Evolutionary conservation across 2,329 filamentous ascomycete genomes (phyloP).

Genomic region (Corynespora cassiicola): DNA sequence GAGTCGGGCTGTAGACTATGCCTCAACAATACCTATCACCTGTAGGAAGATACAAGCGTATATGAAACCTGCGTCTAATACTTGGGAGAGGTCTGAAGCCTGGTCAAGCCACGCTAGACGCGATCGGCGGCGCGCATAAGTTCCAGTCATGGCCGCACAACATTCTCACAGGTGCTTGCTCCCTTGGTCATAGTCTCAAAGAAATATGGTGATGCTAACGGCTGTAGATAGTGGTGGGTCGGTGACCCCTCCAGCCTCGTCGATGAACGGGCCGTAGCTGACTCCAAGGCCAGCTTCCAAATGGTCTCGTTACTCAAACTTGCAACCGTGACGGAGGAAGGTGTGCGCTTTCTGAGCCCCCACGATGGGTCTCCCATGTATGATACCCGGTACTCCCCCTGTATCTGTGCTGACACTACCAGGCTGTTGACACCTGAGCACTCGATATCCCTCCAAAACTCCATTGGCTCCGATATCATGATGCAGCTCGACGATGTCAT

Average conservation of each 20-base stretch:
- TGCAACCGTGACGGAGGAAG: conserved; percentile 92
- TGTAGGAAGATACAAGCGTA: too few species aligned
- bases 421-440: conserved; percentile 93
- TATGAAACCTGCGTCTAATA: conserved; percentile 29
- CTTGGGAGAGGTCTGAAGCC: conserved; percentile 76
- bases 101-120: conserved; percentile 85
- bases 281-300: conserved; percentile 74
- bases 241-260: conserved; percentile 32
- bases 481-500: conserved; percentile 99
- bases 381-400: conserved; percentile 12
- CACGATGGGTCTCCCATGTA: conserved; percentile 94
- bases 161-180: conserved; percentile 72
- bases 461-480: conserved; percentile 97
- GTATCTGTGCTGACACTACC: conserved; percentile 1
- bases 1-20: conserved; percentile 89
- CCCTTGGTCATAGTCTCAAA: not conserved
- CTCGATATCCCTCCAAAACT: conserved; percentile 94
- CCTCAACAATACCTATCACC: conserved; percentile 97
- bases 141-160: conserved; percentile 96
- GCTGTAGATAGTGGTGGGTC: conserved; percentile 54
- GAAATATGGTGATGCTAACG: conserved; percentile 27
- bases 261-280: conserved; percentile 27
- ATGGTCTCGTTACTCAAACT: conserved; percentile 97
- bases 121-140: conserved; percentile 90
- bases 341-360: conserved; percentile 93